A percentile compares a stretch with the other conserved stretches of the same genome.
phyloP scores from a whole-genome alignment of 75 land plant species.

The Cunninghamia lanceolata region DNA sequence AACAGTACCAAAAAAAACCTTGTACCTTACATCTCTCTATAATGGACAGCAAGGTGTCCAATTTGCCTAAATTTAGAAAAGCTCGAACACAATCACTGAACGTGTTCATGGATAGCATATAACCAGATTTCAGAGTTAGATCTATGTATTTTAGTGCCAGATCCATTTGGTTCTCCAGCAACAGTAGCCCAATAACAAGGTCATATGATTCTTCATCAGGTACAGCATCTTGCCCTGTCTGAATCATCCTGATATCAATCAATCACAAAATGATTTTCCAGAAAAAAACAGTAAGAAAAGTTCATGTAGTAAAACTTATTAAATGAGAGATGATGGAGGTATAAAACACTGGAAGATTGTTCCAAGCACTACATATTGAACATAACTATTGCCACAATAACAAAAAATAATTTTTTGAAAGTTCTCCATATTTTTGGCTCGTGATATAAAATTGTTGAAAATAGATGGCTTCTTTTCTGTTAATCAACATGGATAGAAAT shows the following conservation, averaged over 20 bases:
- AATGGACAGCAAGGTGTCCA: slow-evolving; percentile 50
- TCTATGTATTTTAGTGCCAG: slow-evolving; percentile 51
- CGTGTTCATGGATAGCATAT: slow-evolving; percentile 30
- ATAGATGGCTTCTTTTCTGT: background rate
- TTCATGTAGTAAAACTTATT: background rate
- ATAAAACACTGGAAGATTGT: background rate
- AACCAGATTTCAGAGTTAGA: slow-evolving; percentile 51
- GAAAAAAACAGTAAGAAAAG: background rate
- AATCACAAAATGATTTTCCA: slow-evolving; percentile 10
- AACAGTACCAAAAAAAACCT: background rate
- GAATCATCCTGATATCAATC: slow-evolving; percentile 58
- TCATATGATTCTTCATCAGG: slow-evolving; percentile 66
- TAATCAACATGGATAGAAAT: background rate
- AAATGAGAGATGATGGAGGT: background rate
- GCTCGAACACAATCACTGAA: slow-evolving; percentile 40
- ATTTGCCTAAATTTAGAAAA: slow-evolving; percentile 33
- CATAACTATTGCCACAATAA: background rate
- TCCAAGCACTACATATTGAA: background rate
- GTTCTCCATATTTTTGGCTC: background rate
- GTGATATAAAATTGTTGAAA: background rate
- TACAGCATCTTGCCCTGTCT: slow-evolving; percentile 32
- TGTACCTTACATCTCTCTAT: slow-evolving; percentile 79
- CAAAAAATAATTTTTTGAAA: background rate
- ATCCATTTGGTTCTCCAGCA: slow-evolving; percentile 38
- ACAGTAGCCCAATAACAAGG: slow-evolving; percentile 42